Conservation (phyloP, 306 rosid genomes). For the Quercus variabilis region DNA sequence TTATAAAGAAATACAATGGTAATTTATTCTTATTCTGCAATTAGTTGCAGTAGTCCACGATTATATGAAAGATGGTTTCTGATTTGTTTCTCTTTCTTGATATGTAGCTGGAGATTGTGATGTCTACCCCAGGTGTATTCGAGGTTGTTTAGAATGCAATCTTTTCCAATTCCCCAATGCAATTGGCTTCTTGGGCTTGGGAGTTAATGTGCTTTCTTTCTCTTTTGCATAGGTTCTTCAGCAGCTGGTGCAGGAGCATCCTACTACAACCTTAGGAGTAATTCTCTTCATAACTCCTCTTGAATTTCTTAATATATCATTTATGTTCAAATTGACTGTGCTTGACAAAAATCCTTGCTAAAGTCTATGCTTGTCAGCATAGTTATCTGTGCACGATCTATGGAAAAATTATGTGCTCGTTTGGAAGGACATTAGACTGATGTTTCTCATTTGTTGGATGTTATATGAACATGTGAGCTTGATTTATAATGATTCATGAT, state of each 20-base stretch:
- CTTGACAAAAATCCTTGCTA: too few species aligned
- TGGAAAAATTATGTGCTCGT: background rate
- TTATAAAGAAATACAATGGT: too few species aligned
- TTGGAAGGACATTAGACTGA: background rate
- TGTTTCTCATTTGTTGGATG: background rate
- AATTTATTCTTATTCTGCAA: too few species aligned
- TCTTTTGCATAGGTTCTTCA: conserved; percentile 55
- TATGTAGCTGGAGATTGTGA: conserved; percentile 82
- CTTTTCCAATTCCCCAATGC: conserved; percentile 18
- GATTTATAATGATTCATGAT: background rate
- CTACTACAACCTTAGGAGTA: conserved; percentile 66
- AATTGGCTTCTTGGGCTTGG: conserved; percentile 5
- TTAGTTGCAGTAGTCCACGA: too few species aligned
- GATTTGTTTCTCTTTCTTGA: conserved; percentile 23
- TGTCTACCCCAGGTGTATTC: conserved; percentile 85
- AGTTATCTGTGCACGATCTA: too few species aligned
- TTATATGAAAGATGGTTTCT: conserved; percentile 23
- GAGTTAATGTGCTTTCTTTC: conserved; percentile 22
- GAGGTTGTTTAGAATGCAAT: conserved; percentile 56
- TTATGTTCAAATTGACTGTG: background rate
- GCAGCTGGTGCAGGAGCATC: conserved; percentile 70
- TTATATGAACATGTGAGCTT: background rate
- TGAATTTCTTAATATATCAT: background rate
- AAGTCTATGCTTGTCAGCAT: too few species aligned
- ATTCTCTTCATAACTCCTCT: conserved; percentile 20